These are phyloP conservation scores for Umbelopsis vinacea DNA, from an alignment of 192 early-diverging fungal genomes.

Conservation along the genomic window DNA sequence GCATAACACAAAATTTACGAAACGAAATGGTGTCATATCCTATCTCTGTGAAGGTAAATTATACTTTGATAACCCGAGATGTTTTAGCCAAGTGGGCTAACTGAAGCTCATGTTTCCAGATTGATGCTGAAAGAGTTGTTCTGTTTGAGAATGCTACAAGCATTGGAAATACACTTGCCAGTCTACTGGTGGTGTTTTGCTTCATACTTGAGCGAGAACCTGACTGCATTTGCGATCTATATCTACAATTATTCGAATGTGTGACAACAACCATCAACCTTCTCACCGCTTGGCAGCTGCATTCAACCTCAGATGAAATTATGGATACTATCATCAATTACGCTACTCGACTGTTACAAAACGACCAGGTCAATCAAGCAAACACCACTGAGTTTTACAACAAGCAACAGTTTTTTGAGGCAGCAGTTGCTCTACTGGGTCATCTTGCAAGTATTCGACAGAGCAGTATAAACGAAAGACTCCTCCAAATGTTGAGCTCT, in stretches of 20 bases:
- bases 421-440: neutral
- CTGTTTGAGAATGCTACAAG: neutral
- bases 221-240: conserved; percentile 1
- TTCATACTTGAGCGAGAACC: neutral
- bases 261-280: neutral
- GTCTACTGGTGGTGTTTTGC: neutral
- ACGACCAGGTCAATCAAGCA: neutral
- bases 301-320: neutral
- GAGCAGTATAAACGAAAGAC: neutral
- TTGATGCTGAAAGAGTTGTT: neutral
- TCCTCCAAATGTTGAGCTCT: neutral
- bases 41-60: neutral
- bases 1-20: too few species aligned
- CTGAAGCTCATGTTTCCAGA: neutral
- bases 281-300: neutral
- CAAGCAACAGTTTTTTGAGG: neutral
- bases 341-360: neutral
- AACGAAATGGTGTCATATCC: neutral
- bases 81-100: neutral
- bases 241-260: neutral
- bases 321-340: neutral
- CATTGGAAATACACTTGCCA: neutral
- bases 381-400: neutral
- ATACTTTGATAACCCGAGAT: neutral
- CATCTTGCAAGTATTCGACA: neutral